Base-by-base conservation (phyloP, 2,329 filamentous ascomycete species). In the Xenoacremonium recifei region DNA sequence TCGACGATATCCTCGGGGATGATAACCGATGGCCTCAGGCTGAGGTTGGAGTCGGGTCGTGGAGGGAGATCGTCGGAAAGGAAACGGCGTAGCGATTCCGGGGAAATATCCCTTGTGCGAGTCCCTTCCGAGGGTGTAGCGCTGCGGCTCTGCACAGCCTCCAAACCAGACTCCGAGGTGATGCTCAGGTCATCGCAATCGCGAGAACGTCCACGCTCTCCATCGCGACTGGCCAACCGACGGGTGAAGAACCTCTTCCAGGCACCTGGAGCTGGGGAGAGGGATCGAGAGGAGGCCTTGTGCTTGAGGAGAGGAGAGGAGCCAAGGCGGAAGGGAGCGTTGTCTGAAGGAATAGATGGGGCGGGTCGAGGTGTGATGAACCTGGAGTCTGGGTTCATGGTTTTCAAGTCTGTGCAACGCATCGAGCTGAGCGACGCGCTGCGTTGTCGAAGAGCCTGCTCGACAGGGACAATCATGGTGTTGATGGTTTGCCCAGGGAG, bases 401-500 rank as follows among this genome's bases (percentile, higher is more conserved):
- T 93, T 60, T 80, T 85, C 55, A 79, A 77, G 51, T 84, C 76
- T 39, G 75, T 71, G 32, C 68, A 72, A 37, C 72, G 67, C 37
- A 83, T 67, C 6, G 82, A 85, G 54, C 71, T 82, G 52, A 81
- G 71, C 4, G 85, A 90, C 42, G 75, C 80, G 55, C 84, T 86
- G 48, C 85, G 79, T 45, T 74, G 67, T 45, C 80, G 74, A 48
- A 72, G 67, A 31, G 73, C 68, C 49, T 77, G 76, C 62, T 95
- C 85, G 23, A 80, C 71, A 12, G 92, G 92, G 10, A 97, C 81
- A 40, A 87, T 82, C 42, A 97, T 71, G 12, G 89, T 80, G 67
- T 97, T 96, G 61, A 96, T 80, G 3, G 79, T 78, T 65, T 96
- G 92, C 12, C 92, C 92, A 4, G 92, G 92, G 19, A 96, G 76